Base-by-base conservation (phyloP, 2,329 filamentous ascomycete species). In the Colletotrichum endophyticum region DNA sequence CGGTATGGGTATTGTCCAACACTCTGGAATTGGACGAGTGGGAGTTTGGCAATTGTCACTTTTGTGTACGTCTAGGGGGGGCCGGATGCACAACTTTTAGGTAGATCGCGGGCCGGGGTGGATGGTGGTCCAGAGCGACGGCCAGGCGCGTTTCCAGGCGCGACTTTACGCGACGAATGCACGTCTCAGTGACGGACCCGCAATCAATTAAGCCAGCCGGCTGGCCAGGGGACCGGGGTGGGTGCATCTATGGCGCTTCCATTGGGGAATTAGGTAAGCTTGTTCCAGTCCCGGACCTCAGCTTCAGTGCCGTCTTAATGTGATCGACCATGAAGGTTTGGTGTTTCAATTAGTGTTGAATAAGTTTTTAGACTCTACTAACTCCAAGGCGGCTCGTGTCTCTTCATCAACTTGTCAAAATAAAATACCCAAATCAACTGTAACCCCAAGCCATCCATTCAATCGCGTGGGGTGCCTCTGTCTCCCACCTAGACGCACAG, bases 161-260 rank as follows among this genome's bases (percentile, higher is more conserved):
- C 77, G 77, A 68, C 70, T 76, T 75, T 73, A 78, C 77, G 77
- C 77, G 77, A 78, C 66, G 39, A 19, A 30, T 57, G 72, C 75
- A 69, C 71, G 68, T 32, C 72, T 73, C 44, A 63, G 32, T 34
- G 19, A 34, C n/a, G 64, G 15, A 56, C 61, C 70, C 72, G 53
- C 30, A 66, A 39, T 78, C 77, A 78, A 78, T 78, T 78, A 78
- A 78, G 59, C 28, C 27, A 61, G 57, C 59, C 30, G 28, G 44
- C 44, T 53, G n/a, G 6, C 44, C 44, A 53, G 44, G 44, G 44
- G 59, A 32, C 28, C n/a, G 28, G 59, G 59, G 9, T n/a, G 59
- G 12, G 11, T 32, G 27, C 59, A 61, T 34, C 56, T 63, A 53
- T 11, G 44, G 44, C 44, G 44, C 44, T 53, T 53, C n/a, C 44